Evolutionary conservation across 2,329 filamentous ascomycete genomes (phyloP).

Genomic region (Phialemoniopsis sp.): DNA sequence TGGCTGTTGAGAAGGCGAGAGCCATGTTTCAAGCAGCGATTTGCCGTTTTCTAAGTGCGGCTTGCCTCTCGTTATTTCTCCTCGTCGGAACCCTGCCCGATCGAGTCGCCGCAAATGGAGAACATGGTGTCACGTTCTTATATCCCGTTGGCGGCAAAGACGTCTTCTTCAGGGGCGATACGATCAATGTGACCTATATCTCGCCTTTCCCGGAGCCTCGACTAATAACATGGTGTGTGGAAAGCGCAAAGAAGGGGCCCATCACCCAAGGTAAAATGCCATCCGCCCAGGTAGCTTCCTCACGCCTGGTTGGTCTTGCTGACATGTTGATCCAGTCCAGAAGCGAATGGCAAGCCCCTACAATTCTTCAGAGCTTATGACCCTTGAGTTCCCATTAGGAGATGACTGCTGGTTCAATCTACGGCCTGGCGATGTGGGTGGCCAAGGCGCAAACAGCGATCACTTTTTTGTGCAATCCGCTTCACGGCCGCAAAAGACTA

Average conservation of each 20-base stretch:
- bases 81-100: no score
- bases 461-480: neutral
- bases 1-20: no score
- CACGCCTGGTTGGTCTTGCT: no score
- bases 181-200: neutral
- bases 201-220: neutral
- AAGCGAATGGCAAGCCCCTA: neutral
- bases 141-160: neutral
- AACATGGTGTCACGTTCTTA: neutral
- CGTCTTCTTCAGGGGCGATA: neutral
- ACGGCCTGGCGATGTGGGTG: neutral
- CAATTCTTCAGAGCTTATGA: neutral
- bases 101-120: neutral
- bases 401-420: slow-evolving; percentile 1
- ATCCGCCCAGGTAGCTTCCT: no score
- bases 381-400: neutral
- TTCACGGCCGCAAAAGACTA: no score
- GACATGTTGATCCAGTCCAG: neutral
- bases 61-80: no score
- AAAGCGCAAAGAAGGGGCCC: no score
- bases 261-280: no score
- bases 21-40: no score
- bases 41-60: no score
- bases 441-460: neutral
- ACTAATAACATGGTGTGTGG: neutral